Evolutionary conservation across 2,329 filamentous ascomycete genomes (phyloP), one percentile per base, ranked within the genome.

Genomic region (Paracoccidioides brasiliensis): DNA sequence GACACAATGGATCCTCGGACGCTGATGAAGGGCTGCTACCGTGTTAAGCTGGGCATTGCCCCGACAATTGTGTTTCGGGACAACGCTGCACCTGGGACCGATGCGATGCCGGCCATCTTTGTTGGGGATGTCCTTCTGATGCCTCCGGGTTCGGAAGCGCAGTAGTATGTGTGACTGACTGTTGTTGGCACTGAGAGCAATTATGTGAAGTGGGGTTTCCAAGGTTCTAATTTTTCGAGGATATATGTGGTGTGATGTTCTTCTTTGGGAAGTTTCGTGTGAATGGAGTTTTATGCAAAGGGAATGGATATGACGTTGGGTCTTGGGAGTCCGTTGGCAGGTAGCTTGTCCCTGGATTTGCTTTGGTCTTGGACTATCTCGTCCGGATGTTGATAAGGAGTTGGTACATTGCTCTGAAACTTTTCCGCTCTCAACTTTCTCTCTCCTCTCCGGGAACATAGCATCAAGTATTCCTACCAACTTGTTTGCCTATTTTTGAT

Each of bases 21-120:
- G 1, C 48, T 64, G 37, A 58, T 55, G 42, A 52, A 28, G 49
- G 53, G 37, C 10, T 15, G 51, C 3, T 52, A 59, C n/a, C 57
- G 60, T 6, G 51, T 68, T 5, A 56, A 60, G 8, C 41, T 67
- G 46, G 59, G 59, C 0, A 52, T 67, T 46, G 63, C 62, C 2
- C 65, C 65, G 4, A 60, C 57, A 15, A 60, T 64, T 2, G 54
- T 55, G 3, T 61, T 63, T 12, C 56, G 63, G 14, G 57, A 63
- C 41, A 58, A 37, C 10, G 10, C 15, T 22, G 15, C 9, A 5
- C 28, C 38, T 1, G 33, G 4, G 12, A 40, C 44, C 33, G 52
- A 37, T 5, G 28, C 52, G 38, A 37, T 53, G 52, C 38, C 22
- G 33, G 30, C 62, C 22, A 54, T 64, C 15, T 59, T 58, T 49